Percentiles rank a stretch among this genome's conserved stretches.
Evolutionary conservation across 2,329 filamentous ascomycete genomes (phyloP).

Genomic region (Knoxdaviesia proteae): DNA sequence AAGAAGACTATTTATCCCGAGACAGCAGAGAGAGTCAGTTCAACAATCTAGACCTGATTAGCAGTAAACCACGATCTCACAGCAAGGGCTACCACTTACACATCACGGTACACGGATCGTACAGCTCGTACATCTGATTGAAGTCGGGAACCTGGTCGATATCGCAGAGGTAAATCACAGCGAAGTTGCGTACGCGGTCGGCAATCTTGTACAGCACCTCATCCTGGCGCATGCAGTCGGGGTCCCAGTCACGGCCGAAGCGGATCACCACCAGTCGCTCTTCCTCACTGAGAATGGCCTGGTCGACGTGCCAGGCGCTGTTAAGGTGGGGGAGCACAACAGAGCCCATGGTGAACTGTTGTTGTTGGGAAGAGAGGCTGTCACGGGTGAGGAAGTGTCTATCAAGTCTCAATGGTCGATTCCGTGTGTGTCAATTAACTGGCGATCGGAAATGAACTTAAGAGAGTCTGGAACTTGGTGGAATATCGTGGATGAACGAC

Average conservation of each 20-base stretch:
- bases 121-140: conserved; percentile 86
- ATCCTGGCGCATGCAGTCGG: conserved; percentile 32
- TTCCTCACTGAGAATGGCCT: conserved; percentile 79
- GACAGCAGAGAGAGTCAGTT: too few species aligned
- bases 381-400: too few species aligned
- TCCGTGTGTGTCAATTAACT: not conserved
- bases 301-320: conserved; percentile 95
- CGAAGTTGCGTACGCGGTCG: conserved; percentile 83
- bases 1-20: conserved; percentile 38
- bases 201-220: conserved; percentile 75
- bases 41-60: too few species aligned
- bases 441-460: not conserved
- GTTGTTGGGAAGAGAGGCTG: too few species aligned
- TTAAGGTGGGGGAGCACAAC: conserved; percentile 80
- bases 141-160: conserved; percentile 81
- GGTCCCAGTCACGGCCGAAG: conserved; percentile 73
- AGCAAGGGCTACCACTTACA: conserved; percentile 20
- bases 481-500: not conserved
- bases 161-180: conserved; percentile 84
- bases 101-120: conserved; percentile 89
- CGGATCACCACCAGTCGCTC: conserved; percentile 85
- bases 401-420: too few species aligned
- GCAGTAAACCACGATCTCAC: too few species aligned
- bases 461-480: not conserved
- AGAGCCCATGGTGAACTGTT: conserved; percentile 37